These are phyloP conservation scores for Craterostigma plantagineum DNA, from an alignment of 257 asterid species.

Conservation along the genomic window DNA sequence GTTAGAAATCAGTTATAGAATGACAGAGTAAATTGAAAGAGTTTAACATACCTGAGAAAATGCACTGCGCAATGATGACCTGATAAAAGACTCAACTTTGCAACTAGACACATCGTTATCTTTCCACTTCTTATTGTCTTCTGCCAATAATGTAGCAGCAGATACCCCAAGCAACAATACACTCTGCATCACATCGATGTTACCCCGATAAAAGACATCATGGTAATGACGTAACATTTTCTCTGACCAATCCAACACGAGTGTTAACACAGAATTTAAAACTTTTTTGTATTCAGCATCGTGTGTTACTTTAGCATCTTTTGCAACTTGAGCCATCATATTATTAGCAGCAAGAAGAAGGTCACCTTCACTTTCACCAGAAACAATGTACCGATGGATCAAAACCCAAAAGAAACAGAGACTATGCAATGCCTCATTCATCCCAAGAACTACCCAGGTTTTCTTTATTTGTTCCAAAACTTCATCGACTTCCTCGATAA, in stretches of 20 bases:
- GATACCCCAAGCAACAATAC: slow-evolving; percentile 40
- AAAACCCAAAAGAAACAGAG: slow-evolving; percentile 74
- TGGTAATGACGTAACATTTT: slow-evolving; percentile 50
- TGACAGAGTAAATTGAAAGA: neutral
- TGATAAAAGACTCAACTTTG: slow-evolving; percentile 56
- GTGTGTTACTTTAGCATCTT: slow-evolving; percentile 24
- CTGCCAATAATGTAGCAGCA: slow-evolving; percentile 40
- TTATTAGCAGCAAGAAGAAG: slow-evolving; percentile 52
- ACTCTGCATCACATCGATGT: slow-evolving; percentile 45
- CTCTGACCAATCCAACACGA: slow-evolving; percentile 59
- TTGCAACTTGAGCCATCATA: slow-evolving; percentile 46
- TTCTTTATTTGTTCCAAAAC: slow-evolving; percentile 66
- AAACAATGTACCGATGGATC: slow-evolving; percentile 33
- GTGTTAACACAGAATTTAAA: slow-evolving; percentile 21
- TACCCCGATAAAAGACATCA: slow-evolving; percentile 49
- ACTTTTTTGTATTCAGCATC: slow-evolving; percentile 40
- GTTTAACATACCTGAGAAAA: slow-evolving; percentile 64
- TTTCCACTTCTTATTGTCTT: slow-evolving; percentile 22
- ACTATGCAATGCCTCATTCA: slow-evolving; percentile 46
- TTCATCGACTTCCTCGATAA: slow-evolving; percentile 82
- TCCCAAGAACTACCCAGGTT: slow-evolving; percentile 72
- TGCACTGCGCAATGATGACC: slow-evolving; percentile 50
- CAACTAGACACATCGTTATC: slow-evolving; percentile 31
- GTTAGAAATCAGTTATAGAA: no score
- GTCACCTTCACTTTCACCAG: slow-evolving; percentile 51